Conservation (phyloP, 2,329 filamentous ascomycete genomes). For the Aureobasidium sp. region DNA sequence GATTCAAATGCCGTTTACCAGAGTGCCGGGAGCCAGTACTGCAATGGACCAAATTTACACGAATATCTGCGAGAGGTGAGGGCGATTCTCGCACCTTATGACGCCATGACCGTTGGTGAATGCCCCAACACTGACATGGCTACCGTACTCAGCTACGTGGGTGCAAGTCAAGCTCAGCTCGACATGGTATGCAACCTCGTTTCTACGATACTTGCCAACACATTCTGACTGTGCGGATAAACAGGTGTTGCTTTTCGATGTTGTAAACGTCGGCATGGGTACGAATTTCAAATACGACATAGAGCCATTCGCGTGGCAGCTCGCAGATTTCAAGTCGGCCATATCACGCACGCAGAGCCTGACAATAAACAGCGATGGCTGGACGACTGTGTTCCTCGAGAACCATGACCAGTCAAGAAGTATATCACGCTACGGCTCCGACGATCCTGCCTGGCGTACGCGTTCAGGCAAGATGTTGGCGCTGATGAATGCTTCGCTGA, state of each 20-base stretch:
- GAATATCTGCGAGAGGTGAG: constrained; percentile 43
- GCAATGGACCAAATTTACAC: constrained; percentile 37
- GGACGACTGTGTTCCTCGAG: constrained; percentile 60
- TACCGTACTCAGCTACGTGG: constrained; percentile 49
- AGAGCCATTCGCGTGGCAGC: constrained; percentile 21
- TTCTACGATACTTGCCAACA: too few species aligned
- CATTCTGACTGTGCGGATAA: too few species aligned
- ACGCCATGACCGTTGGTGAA: constrained; percentile 49
- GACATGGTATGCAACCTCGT: too few species aligned
- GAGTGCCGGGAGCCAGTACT: constrained; percentile 19
- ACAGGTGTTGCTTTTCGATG: constrained; percentile 66
- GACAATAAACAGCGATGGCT: constrained; percentile 54
- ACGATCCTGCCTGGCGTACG: constrained; percentile 43
- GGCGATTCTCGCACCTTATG: constrained; percentile 39
- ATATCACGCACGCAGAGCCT: constrained; percentile 29
- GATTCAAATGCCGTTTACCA: constrained; percentile 18
- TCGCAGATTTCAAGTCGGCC: constrained; percentile 26
- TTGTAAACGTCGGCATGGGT: constrained; percentile 42
- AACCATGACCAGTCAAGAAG: constrained; percentile 60
- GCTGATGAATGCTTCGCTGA: constrained; percentile 50
- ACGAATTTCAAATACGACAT: constrained; percentile 16
- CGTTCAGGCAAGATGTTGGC: constrained; percentile 55
- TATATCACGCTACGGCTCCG: constrained; percentile 47
- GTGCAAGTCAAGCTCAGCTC: constrained; percentile 48
- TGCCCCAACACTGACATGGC: constrained; percentile 44